A percentile compares a stretch with the other conserved stretches of the same genome.
Conservation (phyloP, 2,329 filamentous ascomycete genomes). For the Claviceps quebecensis region DNA sequence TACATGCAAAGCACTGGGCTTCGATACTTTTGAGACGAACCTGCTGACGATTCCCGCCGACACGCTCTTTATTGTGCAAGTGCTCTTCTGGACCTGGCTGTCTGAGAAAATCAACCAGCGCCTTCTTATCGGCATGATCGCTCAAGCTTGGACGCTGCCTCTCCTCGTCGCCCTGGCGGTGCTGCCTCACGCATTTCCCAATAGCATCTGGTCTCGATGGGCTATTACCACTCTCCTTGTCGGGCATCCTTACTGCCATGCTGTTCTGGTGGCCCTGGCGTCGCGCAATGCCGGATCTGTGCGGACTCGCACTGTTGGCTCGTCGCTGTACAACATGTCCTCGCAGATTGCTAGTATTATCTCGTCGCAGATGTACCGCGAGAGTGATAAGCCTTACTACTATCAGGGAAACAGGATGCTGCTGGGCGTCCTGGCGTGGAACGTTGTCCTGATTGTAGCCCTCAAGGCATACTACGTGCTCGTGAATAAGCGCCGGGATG, state of each 20-base stretch:
- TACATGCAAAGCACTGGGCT: constrained; percentile 32
- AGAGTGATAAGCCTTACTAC: constrained; percentile 17
- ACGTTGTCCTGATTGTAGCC: constrained; percentile 32
- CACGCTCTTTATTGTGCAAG: constrained; percentile 23
- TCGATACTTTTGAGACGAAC: constrained; percentile 33
- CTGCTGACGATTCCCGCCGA: constrained; percentile 39
- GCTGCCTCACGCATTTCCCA: constrained; percentile 11
- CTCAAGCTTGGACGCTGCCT: constrained; percentile 40
- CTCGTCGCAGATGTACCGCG: constrained; percentile 24
- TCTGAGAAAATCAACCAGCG: constrained; percentile 28
- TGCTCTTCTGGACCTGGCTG: constrained; percentile 28
- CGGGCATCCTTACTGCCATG: constrained; percentile 16
- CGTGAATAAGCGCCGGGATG: constrained; percentile 30
- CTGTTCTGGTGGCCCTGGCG: constrained; percentile 40
- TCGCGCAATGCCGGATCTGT: constrained; percentile 45
- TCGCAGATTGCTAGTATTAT: constrained; percentile 21
- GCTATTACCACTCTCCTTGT: constrained; percentile 20
- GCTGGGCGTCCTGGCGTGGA: constrained; percentile 31
- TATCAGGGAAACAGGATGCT: constrained; percentile 35
- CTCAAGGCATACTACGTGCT: constrained; percentile 38
- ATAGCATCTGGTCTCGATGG: constrained; percentile 18
- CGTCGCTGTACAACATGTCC: constrained; percentile 40
- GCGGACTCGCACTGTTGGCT: constrained; percentile 41
- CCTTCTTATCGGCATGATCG: constrained; percentile 26
- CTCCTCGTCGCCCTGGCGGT: constrained; percentile 33